Percentiles rank a stretch among this genome's conserved stretches.
Evolutionary conservation across 495 filamentous ascomycete genomes (phyloP).

Genomic region (Penicillium odoratum): DNA sequence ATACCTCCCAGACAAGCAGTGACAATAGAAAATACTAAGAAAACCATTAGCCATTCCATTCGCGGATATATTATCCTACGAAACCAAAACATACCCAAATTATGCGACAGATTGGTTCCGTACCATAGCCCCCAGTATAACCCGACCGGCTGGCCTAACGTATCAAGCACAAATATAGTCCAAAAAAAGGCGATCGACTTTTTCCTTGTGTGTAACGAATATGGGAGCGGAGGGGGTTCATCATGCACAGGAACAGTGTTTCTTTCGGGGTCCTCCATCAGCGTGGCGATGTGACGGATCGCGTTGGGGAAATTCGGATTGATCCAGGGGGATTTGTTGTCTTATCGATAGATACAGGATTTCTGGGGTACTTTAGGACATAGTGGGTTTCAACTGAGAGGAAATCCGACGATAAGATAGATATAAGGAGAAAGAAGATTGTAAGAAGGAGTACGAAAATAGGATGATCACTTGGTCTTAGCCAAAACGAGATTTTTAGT

Average conservation of each 20-base stretch:
- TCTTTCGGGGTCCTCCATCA: slow-evolving; percentile 31
- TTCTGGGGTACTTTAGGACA: not conserved
- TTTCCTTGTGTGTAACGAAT: slow-evolving; percentile 54
- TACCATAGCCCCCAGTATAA: slow-evolving; percentile 61
- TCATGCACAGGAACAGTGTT: not conserved
- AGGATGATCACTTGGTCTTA: slow-evolving; percentile 4
- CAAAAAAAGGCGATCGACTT: slow-evolving; percentile 59
- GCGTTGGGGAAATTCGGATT: slow-evolving; percentile 4
- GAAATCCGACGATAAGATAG: not conserved
- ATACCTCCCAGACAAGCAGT: slow-evolving; percentile 57
- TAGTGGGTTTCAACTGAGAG: not conserved
- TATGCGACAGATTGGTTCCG: slow-evolving; percentile 53
- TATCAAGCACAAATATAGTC: slow-evolving; percentile 56
- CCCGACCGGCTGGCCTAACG: slow-evolving; percentile 52
- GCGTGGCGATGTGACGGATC: slow-evolving; percentile 23
- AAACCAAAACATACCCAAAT: slow-evolving; percentile 43
- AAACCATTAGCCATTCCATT: slow-evolving; percentile 9
- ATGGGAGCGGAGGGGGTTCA: slow-evolving; percentile 57
- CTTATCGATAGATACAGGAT: not conserved
- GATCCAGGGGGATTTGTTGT: not conserved
- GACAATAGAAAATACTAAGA: slow-evolving; percentile 57
- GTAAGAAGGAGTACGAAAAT: not conserved
- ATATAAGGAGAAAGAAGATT: not conserved
- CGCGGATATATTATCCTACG: not conserved
- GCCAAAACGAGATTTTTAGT: slow-evolving; percentile 12